Base-by-base conservation (phyloP, 2,329 filamentous ascomycete genomes). In the Diaporthe helianthi region DNA sequence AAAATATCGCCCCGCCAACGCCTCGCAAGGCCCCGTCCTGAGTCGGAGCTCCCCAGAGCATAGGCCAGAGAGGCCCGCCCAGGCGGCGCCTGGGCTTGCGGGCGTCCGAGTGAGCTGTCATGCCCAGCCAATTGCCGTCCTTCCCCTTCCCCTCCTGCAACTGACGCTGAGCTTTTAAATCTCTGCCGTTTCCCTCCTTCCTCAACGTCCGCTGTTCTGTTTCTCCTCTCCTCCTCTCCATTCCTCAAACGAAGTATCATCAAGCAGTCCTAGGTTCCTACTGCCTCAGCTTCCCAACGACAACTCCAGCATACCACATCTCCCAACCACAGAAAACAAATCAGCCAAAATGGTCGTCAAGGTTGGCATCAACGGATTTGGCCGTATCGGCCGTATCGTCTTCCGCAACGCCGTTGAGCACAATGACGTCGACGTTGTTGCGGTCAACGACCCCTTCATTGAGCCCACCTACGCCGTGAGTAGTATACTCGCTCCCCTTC, bases 361-460 rank as follows among this genome's bases (percentile, higher is more conserved):
- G 90, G 93, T 97, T 82, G 94, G 94, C 84, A 98, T 97, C 92
- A 98, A 98, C 92, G 95, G 96, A 84, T 99, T 99, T 89, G 96
- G 96, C 87, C 94, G 96, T 85, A 99, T 99, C 85, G 96, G 96
- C 80, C 93, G 96, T 84, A 98, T 99, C 83, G 91, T 98, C 88
- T 96, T 98, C 92, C 93, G 95, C 87, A 98, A 98, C 87, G 93
- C 95, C 79, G 82, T 97, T 81, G 92, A 97, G 90, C 92, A 95
- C 86, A 84, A 88, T 78, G 92, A 97, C 71, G 92, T 98, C 81
- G 89, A 97, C 79, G 88, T 99, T 79, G 93, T 98, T 79, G 95
- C 96, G 78, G 93, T 98, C 86, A 98, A 99, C 89, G 96, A 98
- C 84, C 96, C 96, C 78, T 98, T 99, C 92, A 98, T 99, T 86